Conservation (phyloP, 106 monocot genomes). For the Phalaenopsis aphrodite region DNA sequence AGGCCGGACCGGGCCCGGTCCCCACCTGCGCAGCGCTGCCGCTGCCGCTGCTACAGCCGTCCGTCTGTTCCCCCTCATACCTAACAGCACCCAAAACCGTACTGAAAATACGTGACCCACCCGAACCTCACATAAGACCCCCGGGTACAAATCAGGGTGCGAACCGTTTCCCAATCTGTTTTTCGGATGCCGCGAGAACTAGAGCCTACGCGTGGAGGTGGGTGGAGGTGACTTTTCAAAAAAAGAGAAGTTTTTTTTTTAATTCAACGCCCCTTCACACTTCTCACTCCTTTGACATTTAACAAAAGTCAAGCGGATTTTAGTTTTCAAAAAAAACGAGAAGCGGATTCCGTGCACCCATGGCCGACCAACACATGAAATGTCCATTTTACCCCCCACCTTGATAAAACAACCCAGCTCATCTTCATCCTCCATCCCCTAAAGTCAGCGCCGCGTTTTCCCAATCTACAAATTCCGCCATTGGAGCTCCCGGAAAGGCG, state of each 20-base stretch:
- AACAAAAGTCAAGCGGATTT: conserved; percentile 12
- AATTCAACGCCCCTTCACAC: neutral
- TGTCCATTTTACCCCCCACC: conserved; percentile 1
- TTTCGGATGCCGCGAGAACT: neutral
- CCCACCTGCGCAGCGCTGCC: neutral
- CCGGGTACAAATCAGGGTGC: neutral
- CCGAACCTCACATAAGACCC: neutral
- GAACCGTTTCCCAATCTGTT: neutral
- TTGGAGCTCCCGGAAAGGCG: neutral
- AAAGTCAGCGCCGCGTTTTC: conserved; percentile 27
- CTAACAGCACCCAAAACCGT: neutral
- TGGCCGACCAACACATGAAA: neutral
- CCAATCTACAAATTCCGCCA: neutral
- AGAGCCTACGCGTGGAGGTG: conserved; percentile 6
- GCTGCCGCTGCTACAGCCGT: neutral
- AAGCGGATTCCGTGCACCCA: neutral
- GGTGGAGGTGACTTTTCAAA: conserved; percentile 3
- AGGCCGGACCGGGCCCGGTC: neutral
- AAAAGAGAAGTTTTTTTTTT: neutral
- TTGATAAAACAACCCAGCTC: neutral
- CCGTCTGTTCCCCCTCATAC: neutral
- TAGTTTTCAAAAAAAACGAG: neutral
- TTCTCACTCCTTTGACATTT: conserved; percentile 54
- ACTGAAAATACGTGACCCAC: neutral
- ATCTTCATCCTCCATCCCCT: neutral